Evolutionary conservation across 768 basidiomycete species (phyloP).

Genomic region (Nidularia sp.): DNA sequence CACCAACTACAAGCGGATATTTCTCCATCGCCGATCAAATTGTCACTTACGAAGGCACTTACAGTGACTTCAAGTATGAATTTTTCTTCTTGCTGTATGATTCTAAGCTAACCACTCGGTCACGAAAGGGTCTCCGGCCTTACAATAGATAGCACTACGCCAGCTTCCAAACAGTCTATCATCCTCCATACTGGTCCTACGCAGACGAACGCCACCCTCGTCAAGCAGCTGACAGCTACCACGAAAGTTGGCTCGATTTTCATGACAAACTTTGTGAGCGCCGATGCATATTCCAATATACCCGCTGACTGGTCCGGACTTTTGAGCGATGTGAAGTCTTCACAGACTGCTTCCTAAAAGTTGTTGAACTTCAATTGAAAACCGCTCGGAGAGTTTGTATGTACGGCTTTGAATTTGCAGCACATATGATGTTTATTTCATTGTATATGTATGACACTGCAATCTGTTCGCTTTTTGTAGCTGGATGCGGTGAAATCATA

Average conservation of each 20-base stretch:
- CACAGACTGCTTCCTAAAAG: neutral
- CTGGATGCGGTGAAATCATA: no score
- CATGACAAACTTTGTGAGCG: neutral
- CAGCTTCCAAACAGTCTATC: neutral
- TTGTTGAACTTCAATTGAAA: no score
- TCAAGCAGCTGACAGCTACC: neutral
- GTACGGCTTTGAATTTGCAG: no score
- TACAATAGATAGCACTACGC: neutral
- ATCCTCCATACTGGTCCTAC: neutral
- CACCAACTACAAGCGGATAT: neutral
- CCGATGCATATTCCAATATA: neutral
- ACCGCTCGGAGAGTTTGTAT: no score
- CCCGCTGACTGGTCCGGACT: neutral
- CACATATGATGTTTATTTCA: no score
- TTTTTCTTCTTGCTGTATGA: neutral
- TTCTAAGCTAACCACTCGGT: neutral
- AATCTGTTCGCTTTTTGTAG: no score
- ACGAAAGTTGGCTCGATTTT: neutral
- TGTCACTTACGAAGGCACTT: neutral
- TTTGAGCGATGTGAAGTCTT: neutral
- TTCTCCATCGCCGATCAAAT: neutral
- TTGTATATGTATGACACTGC: no score
- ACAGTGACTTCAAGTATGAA: neutral
- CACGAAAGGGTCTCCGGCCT: neutral
- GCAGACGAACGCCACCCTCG: neutral